Percentiles rank a stretch among this genome's conserved stretches.
phyloP scores from a whole-genome alignment of 2,329 filamentous ascomycete species.

The Metarhizium robertsii region DNA sequence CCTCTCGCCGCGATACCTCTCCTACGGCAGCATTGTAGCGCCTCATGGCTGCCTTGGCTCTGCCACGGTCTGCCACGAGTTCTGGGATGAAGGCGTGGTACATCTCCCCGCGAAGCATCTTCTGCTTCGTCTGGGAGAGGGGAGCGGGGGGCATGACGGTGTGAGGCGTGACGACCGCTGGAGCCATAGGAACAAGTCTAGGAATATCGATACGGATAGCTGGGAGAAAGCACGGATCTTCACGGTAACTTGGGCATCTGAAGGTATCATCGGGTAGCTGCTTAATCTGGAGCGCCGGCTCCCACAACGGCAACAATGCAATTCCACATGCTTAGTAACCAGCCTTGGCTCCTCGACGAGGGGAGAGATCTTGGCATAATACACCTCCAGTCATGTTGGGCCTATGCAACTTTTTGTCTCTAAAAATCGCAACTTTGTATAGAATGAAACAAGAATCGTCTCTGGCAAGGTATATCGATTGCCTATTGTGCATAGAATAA shows the following conservation, averaged over 20 bases:
- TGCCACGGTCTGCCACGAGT: conserved; percentile 2
- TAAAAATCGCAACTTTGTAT: too few relatives aligned
- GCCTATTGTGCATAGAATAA: too few relatives aligned
- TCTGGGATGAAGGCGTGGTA: conserved; percentile 5
- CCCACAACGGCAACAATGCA: not conserved
- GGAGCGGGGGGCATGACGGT: conserved; percentile 1
- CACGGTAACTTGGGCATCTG: not conserved
- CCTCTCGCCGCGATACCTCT: conserved; percentile 3
- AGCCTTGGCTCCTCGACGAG: not conserved
- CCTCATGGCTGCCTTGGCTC: conserved; percentile 3
- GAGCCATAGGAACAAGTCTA: too few relatives aligned
- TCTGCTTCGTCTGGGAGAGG: conserved; percentile 3
- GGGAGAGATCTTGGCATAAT: not conserved
- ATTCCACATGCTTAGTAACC: not conserved
- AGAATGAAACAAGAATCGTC: too few relatives aligned
- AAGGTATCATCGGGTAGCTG: not conserved
- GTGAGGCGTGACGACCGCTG: not conserved
- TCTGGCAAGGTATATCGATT: too few relatives aligned
- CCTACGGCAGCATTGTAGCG: conserved; percentile 4
- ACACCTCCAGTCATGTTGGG: too few relatives aligned
- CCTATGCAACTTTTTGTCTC: too few relatives aligned
- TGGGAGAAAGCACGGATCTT: not conserved
- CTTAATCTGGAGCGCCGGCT: not conserved
- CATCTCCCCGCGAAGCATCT: conserved; percentile 6
- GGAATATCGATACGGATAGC: too few relatives aligned